These are phyloP conservation scores for Penicillium ochrochloron DNA, from an alignment of 495 filamentous ascomycete genomes.

Conservation along the genomic window DNA sequence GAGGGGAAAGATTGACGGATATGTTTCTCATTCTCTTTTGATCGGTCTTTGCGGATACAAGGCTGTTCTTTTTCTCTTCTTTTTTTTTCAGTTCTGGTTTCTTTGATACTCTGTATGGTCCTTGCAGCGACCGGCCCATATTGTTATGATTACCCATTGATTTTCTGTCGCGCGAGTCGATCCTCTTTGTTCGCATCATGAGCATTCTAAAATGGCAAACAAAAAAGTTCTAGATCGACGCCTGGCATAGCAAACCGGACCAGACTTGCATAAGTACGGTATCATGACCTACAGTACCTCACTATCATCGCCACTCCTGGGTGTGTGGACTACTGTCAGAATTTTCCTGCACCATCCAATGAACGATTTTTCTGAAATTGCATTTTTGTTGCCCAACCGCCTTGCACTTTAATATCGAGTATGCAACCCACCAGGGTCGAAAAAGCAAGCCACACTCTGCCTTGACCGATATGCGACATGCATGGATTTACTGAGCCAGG, in stretches of 20 bases:
- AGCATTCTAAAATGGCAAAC: constrained; percentile 17
- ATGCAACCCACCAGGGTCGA: constrained; percentile 11
- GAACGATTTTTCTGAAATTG: constrained; percentile 11
- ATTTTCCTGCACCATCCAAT: background rate
- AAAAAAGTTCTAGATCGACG: constrained; percentile 39
- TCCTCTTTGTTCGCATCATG: constrained; percentile 17
- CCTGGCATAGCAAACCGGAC: background rate
- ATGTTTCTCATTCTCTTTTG: constrained; percentile 17
- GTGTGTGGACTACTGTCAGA: background rate
- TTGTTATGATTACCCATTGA: constrained; percentile 33
- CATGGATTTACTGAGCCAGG: constrained; percentile 12
- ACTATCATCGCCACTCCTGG: background rate
- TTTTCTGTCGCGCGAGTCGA: constrained; percentile 8
- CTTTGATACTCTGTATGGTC: constrained; percentile 28
- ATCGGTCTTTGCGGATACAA: constrained; percentile 31
- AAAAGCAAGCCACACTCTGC: constrained; percentile 24
- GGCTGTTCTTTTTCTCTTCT: constrained; percentile 26
- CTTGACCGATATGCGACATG: constrained; percentile 18
- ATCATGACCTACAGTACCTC: background rate
- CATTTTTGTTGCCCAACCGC: constrained; percentile 17
- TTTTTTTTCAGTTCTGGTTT: constrained; percentile 19
- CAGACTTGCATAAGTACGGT: constrained; percentile 6
- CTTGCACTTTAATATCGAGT: constrained; percentile 16
- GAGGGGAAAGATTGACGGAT: constrained; percentile 10
- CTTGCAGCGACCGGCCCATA: constrained; percentile 37